Evolutionary conservation across 176 grass and related monocot genomes (phyloP), one percentile per base, ranked within the genome.

Genomic region (Musa itinerans): DNA sequence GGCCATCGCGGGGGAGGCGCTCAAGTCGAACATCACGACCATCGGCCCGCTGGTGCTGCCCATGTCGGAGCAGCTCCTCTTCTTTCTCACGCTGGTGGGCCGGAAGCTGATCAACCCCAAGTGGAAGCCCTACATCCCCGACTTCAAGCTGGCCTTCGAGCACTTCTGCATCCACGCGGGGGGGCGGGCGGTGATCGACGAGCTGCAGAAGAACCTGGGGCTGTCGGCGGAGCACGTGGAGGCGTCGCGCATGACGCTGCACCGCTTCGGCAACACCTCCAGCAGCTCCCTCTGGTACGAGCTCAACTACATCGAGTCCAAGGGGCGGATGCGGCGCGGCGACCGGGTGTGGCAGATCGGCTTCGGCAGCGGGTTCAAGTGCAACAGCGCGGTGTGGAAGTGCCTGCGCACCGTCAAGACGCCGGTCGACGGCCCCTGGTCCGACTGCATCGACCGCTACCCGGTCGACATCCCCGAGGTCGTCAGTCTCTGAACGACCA

Each of bases 131-230:
- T 77, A 77, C 61, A 77, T 77, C 61, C 75, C 75, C 0, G 75
- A 77, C 61, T 77, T 77, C 75, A 77, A 77, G 49, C 75, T 15
- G 58, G 94, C 94, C 50, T 98, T 98, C 82, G 94, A 98, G 71
- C 94, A 98, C 83, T 98, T 98, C 82, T 98, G 94, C 88, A 91
- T 98, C 73, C 94, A 98, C 78, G 94, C 94, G 0, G 94, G 94
- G 0, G 94, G 94, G 0, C 64, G 90, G 0, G 94, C 94, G 0
- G 94, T 99, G 2, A 99, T 99, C 76, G 95, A 99, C 83, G 93
- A 97, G 85, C 87, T 97, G 52, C 92, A 96, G 80, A 86, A 84
- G n/a, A 92, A 84, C 78, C 78, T 96, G 16, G 82, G 83, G 0
- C 87, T 96, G 0, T 92, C 89, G 0, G 85, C 92, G 68, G 52